phyloP scores from a whole-genome alignment of 768 basidiomycete species.

The Termitomyces sp. region DNA sequence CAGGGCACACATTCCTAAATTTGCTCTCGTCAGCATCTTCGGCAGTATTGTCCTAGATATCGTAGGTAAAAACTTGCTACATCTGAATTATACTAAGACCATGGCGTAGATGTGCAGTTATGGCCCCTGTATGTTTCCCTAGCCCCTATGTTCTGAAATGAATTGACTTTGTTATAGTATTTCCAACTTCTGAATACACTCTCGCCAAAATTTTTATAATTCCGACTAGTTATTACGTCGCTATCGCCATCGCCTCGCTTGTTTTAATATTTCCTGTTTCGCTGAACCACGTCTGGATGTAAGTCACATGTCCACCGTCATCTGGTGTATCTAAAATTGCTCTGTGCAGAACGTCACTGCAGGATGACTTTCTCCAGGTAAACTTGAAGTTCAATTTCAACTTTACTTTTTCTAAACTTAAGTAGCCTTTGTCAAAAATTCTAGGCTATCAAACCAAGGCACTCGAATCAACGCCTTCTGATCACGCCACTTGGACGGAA shows the following conservation, averaged over 20 bases:
- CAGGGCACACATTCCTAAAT: slow-evolving; percentile 33
- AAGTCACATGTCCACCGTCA: neutral
- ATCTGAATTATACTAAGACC: neutral
- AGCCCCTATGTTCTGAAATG: neutral
- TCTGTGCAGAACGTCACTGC: slow-evolving; percentile 20
- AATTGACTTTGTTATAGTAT: slow-evolving; percentile 18
- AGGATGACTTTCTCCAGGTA: slow-evolving; percentile 24
- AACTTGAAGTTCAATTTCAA: slow-evolving; percentile 1
- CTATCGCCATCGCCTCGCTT: slow-evolving; percentile 30
- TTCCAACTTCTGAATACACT: slow-evolving; percentile 34
- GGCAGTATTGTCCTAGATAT: slow-evolving; percentile 39
- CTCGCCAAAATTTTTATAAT: slow-evolving; percentile 33
- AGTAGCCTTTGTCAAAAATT: slow-evolving; percentile 27
- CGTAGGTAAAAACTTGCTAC: slow-evolving; percentile 11
- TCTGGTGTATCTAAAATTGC: neutral
- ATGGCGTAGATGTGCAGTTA: slow-evolving; percentile 27
- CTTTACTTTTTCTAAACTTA: neutral
- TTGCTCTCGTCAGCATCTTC: slow-evolving; percentile 34
- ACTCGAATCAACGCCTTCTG: slow-evolving; percentile 26
- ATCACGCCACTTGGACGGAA: slow-evolving; percentile 26
- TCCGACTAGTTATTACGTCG: slow-evolving; percentile 33
- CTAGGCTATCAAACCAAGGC: slow-evolving; percentile 27
- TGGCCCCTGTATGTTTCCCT: slow-evolving; percentile 24
- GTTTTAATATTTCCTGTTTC: slow-evolving; percentile 39
- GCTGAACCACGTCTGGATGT: slow-evolving; percentile 37